Evolutionary conservation across 345 rosid species (phyloP).

Genomic region (Rhizophora apiculata): DNA sequence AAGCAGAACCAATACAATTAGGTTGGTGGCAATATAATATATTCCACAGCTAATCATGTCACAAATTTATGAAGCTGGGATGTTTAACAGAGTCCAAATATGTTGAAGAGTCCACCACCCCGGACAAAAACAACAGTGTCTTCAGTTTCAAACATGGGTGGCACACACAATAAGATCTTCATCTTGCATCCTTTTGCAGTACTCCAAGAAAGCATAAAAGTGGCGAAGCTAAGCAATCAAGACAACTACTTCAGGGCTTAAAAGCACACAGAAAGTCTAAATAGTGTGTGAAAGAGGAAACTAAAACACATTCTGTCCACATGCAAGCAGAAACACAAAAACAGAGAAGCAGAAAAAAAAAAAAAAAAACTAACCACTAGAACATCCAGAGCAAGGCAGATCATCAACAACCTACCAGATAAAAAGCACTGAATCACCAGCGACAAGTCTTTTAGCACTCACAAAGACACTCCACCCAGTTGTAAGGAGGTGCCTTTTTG

Average conservation of each 20-base stretch:
- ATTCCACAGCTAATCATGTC: not conserved
- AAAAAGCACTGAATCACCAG: conserved; percentile 97
- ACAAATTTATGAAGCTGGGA: not conserved
- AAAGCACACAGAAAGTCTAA: not conserved
- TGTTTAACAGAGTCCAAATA: not conserved
- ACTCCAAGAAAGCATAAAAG: not conserved
- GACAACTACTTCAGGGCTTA: not conserved
- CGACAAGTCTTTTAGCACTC: conserved; percentile 92
- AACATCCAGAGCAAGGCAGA: not conserved
- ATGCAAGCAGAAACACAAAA: not conserved
- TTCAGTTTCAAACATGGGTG: not conserved
- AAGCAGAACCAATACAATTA: not conserved
- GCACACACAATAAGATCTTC: not conserved
- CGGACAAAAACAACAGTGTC: not conserved
- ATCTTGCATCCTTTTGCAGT: not conserved
- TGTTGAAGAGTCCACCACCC: not conserved
- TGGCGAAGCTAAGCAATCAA: not conserved
- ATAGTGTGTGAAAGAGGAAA: not conserved
- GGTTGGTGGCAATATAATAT: conserved; percentile 5
- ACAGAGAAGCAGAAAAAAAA: not conserved
- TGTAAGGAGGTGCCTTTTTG: conserved; percentile 96
- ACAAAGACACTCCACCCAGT: conserved; percentile 99
- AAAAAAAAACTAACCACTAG: not conserved
- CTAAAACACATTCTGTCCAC: not conserved
- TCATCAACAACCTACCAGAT: conserved; percentile 62